Evolutionary conservation across 306 rosid genomes (phyloP), one percentile per base, ranked within the genome.

Genomic region (Inga oerstediana): DNA sequence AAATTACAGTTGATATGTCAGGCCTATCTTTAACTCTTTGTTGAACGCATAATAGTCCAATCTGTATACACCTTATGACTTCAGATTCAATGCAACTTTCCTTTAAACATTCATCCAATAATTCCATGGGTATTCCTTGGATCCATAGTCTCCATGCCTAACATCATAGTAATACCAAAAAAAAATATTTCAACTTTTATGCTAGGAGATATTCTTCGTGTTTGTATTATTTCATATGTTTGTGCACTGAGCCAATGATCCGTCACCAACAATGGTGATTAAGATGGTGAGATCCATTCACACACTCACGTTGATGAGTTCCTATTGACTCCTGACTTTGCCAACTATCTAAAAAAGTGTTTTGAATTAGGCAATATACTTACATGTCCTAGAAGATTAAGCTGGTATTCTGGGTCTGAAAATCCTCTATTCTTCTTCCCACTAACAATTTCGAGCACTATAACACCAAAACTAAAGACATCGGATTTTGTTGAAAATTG

Each of bases 331-430:
- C 54, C 54, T 48, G 13, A 20, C 30, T 16, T 58, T 20, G 64
- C 64, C 30, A n/a, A 58, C 30, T 58, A 61, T 24, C 14, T 10
- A 24, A 61, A n/a, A 3, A 48, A 11, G 13, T 61, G 0, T 14
- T 24, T 62, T 65, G 10, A 66, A 16, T 3, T 66, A 32, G 43
- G 22, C 15, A 66, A 11, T 15, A 66, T 8, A 34, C 83, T 85
- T 84, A 85, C 90, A 78, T 90, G 90, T 81, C 89, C 83, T 81
- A 88, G 92, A 74, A 88, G 91, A 77, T 88, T 87, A 20, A 70
- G 87, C 44, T 58, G 8, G 37, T 87, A 79, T 34, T 72, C 64
- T 34, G 79, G 71, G 15, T 87, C 80, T 35, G 22, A 88, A 85
- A 84, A 89, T 39, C 81, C 88, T 45, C 82, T 82, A 24, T 78